These are phyloP conservation scores for Streptanthus diversifolius DNA, from an alignment of 345 rosid genomes.

Conservation along the genomic window DNA sequence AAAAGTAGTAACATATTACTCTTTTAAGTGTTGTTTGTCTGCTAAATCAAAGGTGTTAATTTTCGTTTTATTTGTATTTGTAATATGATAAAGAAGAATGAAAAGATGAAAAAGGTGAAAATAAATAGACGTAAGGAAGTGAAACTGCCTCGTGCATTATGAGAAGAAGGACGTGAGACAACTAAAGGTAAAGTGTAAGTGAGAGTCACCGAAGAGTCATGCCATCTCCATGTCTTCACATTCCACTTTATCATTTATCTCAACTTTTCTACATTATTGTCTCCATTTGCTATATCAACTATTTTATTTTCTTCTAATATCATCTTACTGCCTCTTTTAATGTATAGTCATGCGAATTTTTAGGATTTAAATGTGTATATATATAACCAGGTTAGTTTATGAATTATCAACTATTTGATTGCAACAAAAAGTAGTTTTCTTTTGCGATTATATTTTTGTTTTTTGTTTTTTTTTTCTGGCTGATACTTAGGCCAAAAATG, in stretches of 20 bases:
- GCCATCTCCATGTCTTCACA: constrained; percentile 31
- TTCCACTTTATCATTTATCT: constrained; percentile 17
- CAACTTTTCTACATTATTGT: not conserved
- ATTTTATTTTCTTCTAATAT: not conserved
- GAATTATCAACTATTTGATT: not conserved
- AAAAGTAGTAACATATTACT: not conserved
- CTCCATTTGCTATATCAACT: not conserved
- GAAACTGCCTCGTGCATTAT: constrained; percentile 40
- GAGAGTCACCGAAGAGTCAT: constrained; percentile 24
- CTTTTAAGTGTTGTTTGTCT: not conserved
- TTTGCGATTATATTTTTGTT: not conserved
- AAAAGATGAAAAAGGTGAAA: not conserved
- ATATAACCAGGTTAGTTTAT: not conserved
- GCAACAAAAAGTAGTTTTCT: not conserved
- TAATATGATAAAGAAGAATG: not conserved
- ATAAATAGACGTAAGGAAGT: constrained; percentile 19
- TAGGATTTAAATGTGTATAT: not conserved
- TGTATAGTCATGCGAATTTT: not conserved
- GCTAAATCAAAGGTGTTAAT: not conserved
- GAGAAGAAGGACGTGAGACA: constrained; percentile 29
- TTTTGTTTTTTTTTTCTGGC: not conserved
- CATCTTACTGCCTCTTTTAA: not conserved
- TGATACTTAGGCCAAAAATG: not conserved
- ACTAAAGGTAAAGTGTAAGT: constrained; percentile 14
- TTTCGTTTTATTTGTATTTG: not conserved